These are phyloP conservation scores for Linanthus parryae DNA, from an alignment of 148 eudicot genomes.

Conservation along the genomic window DNA sequence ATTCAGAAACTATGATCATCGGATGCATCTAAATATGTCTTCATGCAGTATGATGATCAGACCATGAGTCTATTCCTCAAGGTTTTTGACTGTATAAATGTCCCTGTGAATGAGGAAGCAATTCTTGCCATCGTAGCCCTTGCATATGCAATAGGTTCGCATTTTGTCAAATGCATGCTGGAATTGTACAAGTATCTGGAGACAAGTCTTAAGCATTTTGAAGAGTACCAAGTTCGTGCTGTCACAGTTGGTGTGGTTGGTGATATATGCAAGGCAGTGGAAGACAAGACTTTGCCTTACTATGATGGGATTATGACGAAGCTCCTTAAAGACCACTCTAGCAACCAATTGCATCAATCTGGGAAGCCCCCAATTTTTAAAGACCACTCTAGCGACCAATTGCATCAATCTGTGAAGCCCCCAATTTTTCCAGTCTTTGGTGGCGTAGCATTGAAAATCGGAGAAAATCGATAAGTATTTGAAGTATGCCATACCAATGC, in stretches of 20 bases:
- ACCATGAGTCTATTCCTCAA: constrained; percentile 72
- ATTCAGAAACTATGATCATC: constrained; percentile 81
- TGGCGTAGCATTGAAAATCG: constrained; percentile 76
- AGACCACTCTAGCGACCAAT: too few species aligned
- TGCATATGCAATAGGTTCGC: constrained; percentile 67
- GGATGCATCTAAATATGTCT: constrained; percentile 50
- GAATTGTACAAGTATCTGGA: constrained; percentile 79
- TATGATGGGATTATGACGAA: constrained; percentile 95
- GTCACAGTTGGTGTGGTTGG: constrained; percentile 90
- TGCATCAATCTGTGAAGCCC: too few species aligned
- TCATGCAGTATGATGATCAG: constrained; percentile 72
- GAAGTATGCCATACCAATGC: constrained; percentile 89
- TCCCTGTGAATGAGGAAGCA: constrained; percentile 88
- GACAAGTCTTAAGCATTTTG: constrained; percentile 87
- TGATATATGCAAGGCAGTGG: constrained; percentile 76
- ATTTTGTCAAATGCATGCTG: constrained; percentile 66
- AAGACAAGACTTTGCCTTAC: constrained; percentile 71
- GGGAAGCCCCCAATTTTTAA: too few species aligned
- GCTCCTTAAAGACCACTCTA: constrained; percentile 76
- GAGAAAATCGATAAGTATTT: constrained; percentile 84
- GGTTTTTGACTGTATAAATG: constrained; percentile 74
- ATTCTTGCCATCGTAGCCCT: constrained; percentile 89
- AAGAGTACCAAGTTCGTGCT: constrained; percentile 84
- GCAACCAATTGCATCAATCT: constrained; percentile 76
- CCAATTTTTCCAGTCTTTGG: constrained; percentile 91